phyloP scores from a whole-genome alignment of 176 grass and related monocot species.

The Themeda triandra region DNA sequence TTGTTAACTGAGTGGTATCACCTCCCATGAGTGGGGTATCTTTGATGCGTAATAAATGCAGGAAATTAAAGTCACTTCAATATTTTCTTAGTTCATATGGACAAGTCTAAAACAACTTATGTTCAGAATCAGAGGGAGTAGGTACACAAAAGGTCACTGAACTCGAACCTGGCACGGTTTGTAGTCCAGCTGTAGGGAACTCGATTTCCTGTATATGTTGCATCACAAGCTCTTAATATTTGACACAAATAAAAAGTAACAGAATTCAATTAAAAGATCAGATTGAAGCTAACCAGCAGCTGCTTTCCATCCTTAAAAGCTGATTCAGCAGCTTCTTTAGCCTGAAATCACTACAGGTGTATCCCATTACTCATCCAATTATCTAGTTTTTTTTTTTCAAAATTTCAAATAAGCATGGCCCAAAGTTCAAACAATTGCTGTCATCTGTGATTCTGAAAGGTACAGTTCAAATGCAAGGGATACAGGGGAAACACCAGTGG shows the following conservation, averaged over 20 bases:
- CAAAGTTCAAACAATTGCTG: neutral
- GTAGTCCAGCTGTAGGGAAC: conserved; percentile 85
- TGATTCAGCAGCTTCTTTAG: conserved; percentile 71
- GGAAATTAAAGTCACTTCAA: neutral
- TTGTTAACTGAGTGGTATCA: conserved; percentile 5
- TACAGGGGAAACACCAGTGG: neutral
- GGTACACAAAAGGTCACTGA: conserved; percentile 20
- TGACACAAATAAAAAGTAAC: neutral
- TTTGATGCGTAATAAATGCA: neutral
- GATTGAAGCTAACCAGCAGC: conserved; percentile 57
- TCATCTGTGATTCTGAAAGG: neutral
- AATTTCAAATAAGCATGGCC: neutral
- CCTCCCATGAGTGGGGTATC: neutral
- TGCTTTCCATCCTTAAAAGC: conserved; percentile 82
- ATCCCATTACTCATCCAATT: conserved; percentile 15
- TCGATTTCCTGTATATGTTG: conserved; percentile 75
- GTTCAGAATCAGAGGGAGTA: neutral
- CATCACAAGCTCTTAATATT: conserved; percentile 14
- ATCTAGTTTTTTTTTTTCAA: neutral
- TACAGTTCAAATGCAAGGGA: neutral
- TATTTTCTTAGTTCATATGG: neutral
- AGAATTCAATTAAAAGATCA: neutral
- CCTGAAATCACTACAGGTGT: conserved; percentile 84
- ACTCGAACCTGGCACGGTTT: conserved; percentile 78
- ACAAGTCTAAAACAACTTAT: neutral